Percentiles rank a stretch among this genome's conserved stretches.
phyloP scores from a whole-genome alignment of 352 stramenopile genomes.

The Globisporangium emineosum region DNA sequence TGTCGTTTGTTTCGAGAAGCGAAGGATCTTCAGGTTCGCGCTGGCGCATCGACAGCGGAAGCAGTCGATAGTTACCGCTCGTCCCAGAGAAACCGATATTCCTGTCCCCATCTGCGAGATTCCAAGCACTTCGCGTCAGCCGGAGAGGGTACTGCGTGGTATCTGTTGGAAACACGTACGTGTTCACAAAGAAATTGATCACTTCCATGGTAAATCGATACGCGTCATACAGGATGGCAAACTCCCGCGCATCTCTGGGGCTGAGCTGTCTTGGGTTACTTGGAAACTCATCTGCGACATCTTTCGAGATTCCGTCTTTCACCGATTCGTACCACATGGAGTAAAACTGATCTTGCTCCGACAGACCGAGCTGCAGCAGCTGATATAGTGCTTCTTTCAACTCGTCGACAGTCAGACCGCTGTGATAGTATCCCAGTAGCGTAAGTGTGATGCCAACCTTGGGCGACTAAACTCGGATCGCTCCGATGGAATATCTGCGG shows the following conservation, averaged over 20 bases:
- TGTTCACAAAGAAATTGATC: constrained; percentile 88
- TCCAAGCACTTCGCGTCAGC: constrained; percentile 75
- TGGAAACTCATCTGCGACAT: constrained; percentile 58
- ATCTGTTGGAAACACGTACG: constrained; percentile 76
- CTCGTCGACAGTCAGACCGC: constrained; percentile 53
- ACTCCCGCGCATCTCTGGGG: constrained; percentile 61
- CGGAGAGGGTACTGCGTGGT: constrained; percentile 73
- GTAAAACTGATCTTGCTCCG: constrained; percentile 69
- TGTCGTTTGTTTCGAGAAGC: constrained; percentile 76
- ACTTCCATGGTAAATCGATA: constrained; percentile 64
- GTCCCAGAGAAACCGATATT: constrained; percentile 88
- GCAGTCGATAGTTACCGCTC: constrained; percentile 83
- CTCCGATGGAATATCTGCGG: constrained; percentile 76
- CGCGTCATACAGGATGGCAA: constrained; percentile 41
- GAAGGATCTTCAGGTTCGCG: constrained; percentile 50
- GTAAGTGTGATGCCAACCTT: constrained; percentile 80
- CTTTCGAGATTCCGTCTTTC: constrained; percentile 14
- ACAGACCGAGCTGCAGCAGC: constrained; percentile 61
- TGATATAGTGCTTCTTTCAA: constrained; percentile 46
- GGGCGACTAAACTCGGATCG: constrained; percentile 88
- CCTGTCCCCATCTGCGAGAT: constrained; percentile 58
- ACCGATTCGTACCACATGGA: constrained; percentile 60
- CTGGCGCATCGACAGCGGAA: constrained; percentile 71
- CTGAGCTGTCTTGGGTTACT: constrained; percentile 68
- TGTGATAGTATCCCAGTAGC: constrained; percentile 83